Conservation (phyloP, 805 yeast genomes). For the Metschnikowia drakensbergensis region DNA sequence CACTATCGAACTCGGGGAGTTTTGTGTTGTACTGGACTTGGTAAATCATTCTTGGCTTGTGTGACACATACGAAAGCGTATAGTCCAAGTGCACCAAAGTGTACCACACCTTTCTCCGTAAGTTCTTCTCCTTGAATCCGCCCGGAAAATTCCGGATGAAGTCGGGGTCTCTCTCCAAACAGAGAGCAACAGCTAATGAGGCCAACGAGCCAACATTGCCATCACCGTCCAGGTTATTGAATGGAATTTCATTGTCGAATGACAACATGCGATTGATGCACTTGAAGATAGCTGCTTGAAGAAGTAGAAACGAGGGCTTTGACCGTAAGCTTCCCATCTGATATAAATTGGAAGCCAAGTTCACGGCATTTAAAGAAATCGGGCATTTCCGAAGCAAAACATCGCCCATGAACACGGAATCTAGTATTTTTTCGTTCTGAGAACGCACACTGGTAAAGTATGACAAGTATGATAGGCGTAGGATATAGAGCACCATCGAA, state of each 20-base stretch:
- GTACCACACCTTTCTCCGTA: slow-evolving; percentile 18
- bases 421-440: slow-evolving; percentile 10
- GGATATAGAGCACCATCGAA: slow-evolving; percentile 15
- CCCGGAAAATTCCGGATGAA: slow-evolving; percentile 7
- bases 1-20: slow-evolving; percentile 9
- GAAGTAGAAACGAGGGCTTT: slow-evolving; percentile 12
- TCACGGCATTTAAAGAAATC: slow-evolving; percentile 14
- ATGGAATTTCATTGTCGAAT: slow-evolving; percentile 16
- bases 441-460: slow-evolving; percentile 14
- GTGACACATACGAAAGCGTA: slow-evolving; percentile 10
- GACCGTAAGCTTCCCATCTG: slow-evolving; percentile 10
- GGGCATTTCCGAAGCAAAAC: slow-evolving; percentile 12
- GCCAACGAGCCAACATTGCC: slow-evolving; percentile 10
- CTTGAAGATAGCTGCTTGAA: slow-evolving; percentile 20
- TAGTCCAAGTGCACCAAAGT: slow-evolving; percentile 14
- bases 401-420: slow-evolving; percentile 7
- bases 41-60: slow-evolving; percentile 10
- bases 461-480: slow-evolving; percentile 18
- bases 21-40: slow-evolving; percentile 9
- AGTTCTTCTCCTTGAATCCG: slow-evolving; percentile 10
- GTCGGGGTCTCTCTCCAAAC: slow-evolving; percentile 18
- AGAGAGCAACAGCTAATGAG: slow-evolving; percentile 12
- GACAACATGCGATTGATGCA: slow-evolving; percentile 13
- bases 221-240: slow-evolving; percentile 7
- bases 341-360: slow-evolving; percentile 16